Conservation (phyloP, 1,284 basidiomycete species). For the Boletus sp. region DNA sequence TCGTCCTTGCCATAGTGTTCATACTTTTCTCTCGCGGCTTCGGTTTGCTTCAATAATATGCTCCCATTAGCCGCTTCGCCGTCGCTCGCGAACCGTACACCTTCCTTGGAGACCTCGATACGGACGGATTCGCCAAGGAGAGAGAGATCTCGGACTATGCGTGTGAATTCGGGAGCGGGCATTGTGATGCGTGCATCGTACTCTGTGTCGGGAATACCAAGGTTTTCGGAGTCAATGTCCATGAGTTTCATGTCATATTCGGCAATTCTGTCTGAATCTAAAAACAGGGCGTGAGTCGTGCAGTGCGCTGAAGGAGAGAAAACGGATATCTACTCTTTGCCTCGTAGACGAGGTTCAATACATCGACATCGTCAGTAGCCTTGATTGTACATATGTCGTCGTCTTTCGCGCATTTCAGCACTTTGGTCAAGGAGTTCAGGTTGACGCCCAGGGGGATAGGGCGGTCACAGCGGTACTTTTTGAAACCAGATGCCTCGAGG, state of each 20-base stretch:
- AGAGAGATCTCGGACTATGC: conserved; percentile 93
- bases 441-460: conserved; percentile 94
- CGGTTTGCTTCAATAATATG: conserved; percentile 78
- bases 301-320: background rate
- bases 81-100: conserved; percentile 89
- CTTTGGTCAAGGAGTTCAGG: conserved; percentile 88
- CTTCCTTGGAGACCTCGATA: conserved; percentile 96
- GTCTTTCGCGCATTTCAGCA: conserved; percentile 96
- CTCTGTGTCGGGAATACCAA: conserved; percentile 97
- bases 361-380: conserved; percentile 89
- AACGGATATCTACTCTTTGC: conserved; percentile 68
- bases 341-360: conserved; percentile 89
- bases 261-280: conserved; percentile 90
- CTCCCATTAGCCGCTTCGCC: conserved; percentile 94
- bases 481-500: conserved; percentile 76
- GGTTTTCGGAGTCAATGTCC: conserved; percentile 96
- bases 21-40: conserved; percentile 42
- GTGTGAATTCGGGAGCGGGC: conserved; percentile 82
- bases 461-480: conserved; percentile 90
- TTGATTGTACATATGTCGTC: conserved; percentile 92
- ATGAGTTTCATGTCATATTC: conserved; percentile 99
- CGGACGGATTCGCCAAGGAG: conserved; percentile 92
- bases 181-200: conserved; percentile 94
- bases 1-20: conserved; percentile 47
- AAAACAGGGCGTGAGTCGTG: background rate